Base-by-base conservation (phyloP, 106 monocot genomes). In the Allium fistulosum region DNA sequence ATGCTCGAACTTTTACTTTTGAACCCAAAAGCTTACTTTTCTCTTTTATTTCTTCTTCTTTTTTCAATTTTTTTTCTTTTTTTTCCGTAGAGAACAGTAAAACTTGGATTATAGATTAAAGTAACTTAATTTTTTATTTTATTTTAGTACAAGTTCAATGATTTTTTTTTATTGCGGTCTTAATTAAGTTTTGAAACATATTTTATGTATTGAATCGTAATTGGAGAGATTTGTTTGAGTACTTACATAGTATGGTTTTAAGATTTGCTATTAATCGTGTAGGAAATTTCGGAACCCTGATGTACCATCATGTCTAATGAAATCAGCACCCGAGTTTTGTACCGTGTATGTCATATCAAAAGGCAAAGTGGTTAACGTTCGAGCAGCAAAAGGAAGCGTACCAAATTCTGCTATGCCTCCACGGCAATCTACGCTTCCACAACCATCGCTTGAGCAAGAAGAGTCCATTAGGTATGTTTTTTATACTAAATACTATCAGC, bases 231-330 rank as follows among this genome's bases (percentile, higher is more conserved):
- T 37, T 5, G 5, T 37, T 37, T 37, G 5, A 37, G 37, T 37
- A 37, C 37, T 37, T 26, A n/a, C 46, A 58, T 59, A 10, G 26
- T 46, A 26, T 22, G 5, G 15, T 18, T 59, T 60, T 11, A 26
- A 22, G 27, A 48, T 48, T 11, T 45, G 17, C 57, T 14, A 26
- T 26, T 28, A 17, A 26, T 51, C 16, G 28, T 76, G 57, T 80
- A 91, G 91, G 85, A 95, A 86, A 78, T 88, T 95, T 71, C 78
- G 78, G 78, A 83, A 79, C 66, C 69, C 88, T 46, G 95, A 95
- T 70, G 85, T 95, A 27, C 73, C 95, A 26, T 72, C 85, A 2
- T 74, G 47, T 8, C 27, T 95, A 17, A 17, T 76, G 17, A 91
- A 88, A 76, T 18, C 58, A 9, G 83, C 83, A 27, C 95, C 95